phyloP scores from a whole-genome alignment of 2,329 filamentous ascomycete species.

The Cryoendolithus antarcticus region DNA sequence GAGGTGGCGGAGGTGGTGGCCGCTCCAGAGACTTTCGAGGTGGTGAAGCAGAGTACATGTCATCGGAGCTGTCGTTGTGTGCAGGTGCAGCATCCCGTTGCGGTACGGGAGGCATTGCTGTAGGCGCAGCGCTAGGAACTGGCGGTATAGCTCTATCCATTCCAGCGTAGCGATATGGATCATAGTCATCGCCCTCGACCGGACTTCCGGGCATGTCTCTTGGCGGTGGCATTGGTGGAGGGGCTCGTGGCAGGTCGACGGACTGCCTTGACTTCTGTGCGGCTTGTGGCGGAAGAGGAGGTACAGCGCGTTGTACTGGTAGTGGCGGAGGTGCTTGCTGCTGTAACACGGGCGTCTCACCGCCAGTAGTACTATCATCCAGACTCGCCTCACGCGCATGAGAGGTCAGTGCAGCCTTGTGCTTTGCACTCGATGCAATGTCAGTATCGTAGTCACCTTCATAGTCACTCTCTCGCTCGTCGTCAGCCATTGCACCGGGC shows the following conservation, averaged over 20 bases:
- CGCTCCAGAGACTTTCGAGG: conserved; percentile 22
- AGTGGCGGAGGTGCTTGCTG: conserved; percentile 24
- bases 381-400: conserved; percentile 66
- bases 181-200: conserved; percentile 51
- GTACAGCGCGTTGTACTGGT: conserved; percentile 33
- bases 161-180: conserved; percentile 45
- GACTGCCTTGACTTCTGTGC: conserved; percentile 46
- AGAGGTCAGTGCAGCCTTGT: conserved; percentile 82
- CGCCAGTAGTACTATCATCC: conserved; percentile 49
- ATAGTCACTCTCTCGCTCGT: conserved; percentile 76
- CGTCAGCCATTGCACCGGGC: conserved; percentile 20
- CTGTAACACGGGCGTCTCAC: conserved; percentile 40
- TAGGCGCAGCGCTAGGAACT: conserved; percentile 21
- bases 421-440: conserved; percentile 83
- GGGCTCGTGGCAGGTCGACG: conserved; percentile 57
- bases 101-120: conserved; percentile 22
- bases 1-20: conserved; percentile 24
- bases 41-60: conserved; percentile 34
- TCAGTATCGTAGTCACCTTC: conserved; percentile 98
- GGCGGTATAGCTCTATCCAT: conserved; percentile 14
- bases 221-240: conserved; percentile 50
- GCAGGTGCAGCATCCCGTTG: conserved; percentile 22
- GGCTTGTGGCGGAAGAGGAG: conserved; percentile 43
- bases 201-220: conserved; percentile 28
- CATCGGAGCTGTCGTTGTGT: conserved; percentile 28